Evolutionary conservation across 352 stramenopile genomes (phyloP), one percentile per base, ranked within the genome.

Genomic region (Pilasporangium apinafurcum): DNA sequence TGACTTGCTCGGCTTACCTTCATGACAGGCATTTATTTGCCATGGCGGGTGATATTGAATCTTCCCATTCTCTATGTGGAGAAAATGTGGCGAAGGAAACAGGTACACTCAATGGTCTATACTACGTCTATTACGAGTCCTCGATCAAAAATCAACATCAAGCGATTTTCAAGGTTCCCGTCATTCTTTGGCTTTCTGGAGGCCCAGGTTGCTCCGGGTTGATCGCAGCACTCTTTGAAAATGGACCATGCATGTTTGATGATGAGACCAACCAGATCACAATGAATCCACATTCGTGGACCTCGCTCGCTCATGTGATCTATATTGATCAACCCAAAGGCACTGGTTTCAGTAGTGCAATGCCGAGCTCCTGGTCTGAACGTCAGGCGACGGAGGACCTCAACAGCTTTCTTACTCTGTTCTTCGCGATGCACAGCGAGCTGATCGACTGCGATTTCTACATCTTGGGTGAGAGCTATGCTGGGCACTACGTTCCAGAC

Each of bases 121-220:
- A 75, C 59, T 92, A 88, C 48, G 53, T 86, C 26, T 86, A 83
- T 27, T 92, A 86, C 47, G 62, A 83, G 33, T 76, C 77, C 3
- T 59, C 68, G 17, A 44, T 25, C 20, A 40, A 28, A n/a, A n/a
- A n/a, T 9, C 14, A 28, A 39, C 35, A 29, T 10, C 16, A 20
- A 8, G n/a, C n/a, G 9, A 30, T 8, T 17, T 17, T 36, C 21
- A 31, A 44, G 3, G 51, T 62, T 16, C 96, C 96, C 0, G 72
- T 99, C 20, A 75, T 99, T 8, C 51, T 99, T 7, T 99, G 96
- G 96, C 68, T 99, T 5, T 98, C 92, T 7, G 95, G 96, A 24
- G 96, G 95, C 13, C 95, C 96, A 8, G 95, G 95, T 1, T 99
- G 96, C 71, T 98, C 88, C 5, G 95, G 86, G 7, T 69, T 95